Evolutionary conservation across 2,329 filamentous ascomycete species (phyloP), one percentile per base, ranked within the genome.

Genomic region (Stachybotrys elegans): DNA sequence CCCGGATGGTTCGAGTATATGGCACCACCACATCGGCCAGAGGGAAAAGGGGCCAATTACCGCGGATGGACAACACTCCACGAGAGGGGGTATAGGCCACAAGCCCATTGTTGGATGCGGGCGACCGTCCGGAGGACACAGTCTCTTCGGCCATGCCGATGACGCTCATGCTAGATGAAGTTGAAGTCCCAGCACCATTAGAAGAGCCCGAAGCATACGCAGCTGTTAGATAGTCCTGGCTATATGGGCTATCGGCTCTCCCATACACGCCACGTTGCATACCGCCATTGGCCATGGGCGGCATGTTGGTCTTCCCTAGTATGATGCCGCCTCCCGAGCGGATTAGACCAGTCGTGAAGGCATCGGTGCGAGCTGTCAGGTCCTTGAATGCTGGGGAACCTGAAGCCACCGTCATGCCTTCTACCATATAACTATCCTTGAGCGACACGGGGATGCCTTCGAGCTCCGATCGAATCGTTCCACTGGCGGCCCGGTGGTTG

Each of bases 151-250:
- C 78, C 43, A 81, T 61, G 0, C 73, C 76, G 47, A 81, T 80
- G 0, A 66, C 67, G 6, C 69, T 74, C 40, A 81, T 70, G 21
- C 66, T 73, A 0, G 75, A 62, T 2, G 75, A 64, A 0, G 72
- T 72, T 0, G 76, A 69, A 0, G 70, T 71, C 0, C 67, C 78
- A 2, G 72, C 72, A 2, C 78, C 78, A 48, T 80, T 79, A 0
- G 77, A 81, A 0, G 76, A 81, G 0, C 78, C 78, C 1, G 77
- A 80, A 0, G 70, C 74, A 52, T 73, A 79, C 0, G 75, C 77
- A 3, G 74, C 75, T 0, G 76, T 67, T 2, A 78, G 60, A 41
- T 75, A 81, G 0, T 71, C 64, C 0, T 54, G 43, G 41, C 79
- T 80, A 51, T 81, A 81, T 0, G 78, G 76, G 20, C 68, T 75